phyloP scores from a whole-genome alignment of 2,329 filamentous ascomycete genomes.

The Talaromyces sp. region DNA sequence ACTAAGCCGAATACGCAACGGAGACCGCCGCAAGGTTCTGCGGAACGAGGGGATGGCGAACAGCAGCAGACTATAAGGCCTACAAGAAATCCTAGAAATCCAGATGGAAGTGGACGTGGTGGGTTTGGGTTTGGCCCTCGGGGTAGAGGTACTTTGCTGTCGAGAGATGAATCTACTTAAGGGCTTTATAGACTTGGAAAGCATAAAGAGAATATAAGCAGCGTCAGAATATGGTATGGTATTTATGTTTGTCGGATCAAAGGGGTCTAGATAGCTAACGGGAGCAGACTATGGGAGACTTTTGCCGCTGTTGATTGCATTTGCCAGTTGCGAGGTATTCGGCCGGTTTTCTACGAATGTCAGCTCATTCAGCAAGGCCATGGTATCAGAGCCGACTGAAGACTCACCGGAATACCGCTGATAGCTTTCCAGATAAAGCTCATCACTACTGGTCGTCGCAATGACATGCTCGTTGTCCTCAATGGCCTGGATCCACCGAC shows the following conservation, averaged over 20 bases:
- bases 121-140: constrained; percentile 73
- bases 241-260: background rate
- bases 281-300: constrained; percentile 45
- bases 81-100: constrained; percentile 71
- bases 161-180: background rate
- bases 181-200: background rate
- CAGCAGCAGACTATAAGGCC: constrained; percentile 40
- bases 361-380: background rate
- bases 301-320: constrained; percentile 58
- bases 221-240: background rate
- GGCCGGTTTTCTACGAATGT: constrained; percentile 55
- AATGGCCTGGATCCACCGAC: constrained; percentile 66
- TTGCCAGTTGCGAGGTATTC: constrained; percentile 56
- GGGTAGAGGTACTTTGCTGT: constrained; percentile 42
- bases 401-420: constrained; percentile 57
- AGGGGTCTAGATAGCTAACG: background rate
- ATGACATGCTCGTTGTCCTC: constrained; percentile 61
- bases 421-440: constrained; percentile 66
- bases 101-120: constrained; percentile 70
- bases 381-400: background rate
- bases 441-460: constrained; percentile 64
- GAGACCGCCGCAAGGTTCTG: constrained; percentile 29
- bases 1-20: constrained; percentile 59
- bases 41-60: constrained; percentile 41
- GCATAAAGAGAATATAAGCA: background rate